phyloP scores from a whole-genome alignment of 2,329 filamentous ascomycete species.

The Fusarium sp. region DNA sequence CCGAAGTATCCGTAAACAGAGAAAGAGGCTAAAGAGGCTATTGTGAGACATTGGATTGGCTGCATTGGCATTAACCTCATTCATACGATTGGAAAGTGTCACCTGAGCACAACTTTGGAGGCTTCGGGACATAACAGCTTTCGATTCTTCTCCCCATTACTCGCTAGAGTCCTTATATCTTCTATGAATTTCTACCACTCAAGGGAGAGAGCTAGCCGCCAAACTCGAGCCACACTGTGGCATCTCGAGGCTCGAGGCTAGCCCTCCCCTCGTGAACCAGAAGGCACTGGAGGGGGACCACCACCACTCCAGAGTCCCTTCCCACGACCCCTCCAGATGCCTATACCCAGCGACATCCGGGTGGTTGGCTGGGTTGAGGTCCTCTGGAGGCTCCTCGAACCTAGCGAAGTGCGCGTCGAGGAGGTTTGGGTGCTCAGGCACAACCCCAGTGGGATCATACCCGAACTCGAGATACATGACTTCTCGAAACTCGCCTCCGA shows the following conservation, averaged over 20 bases:
- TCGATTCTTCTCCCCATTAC: not conserved
- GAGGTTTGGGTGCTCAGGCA: not conserved
- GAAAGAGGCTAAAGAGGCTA: not conserved
- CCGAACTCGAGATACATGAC: not conserved
- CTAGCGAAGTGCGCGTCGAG: not conserved
- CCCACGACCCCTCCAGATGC: not conserved
- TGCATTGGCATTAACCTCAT: conserved; percentile 7
- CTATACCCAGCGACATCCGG: not conserved
- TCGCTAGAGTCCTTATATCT: not conserved
- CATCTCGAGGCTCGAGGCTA: not conserved
- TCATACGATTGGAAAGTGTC: not conserved
- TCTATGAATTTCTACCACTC: not conserved
- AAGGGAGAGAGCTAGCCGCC: not conserved
- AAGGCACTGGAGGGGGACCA: not conserved
- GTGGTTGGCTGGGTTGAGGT: not conserved
- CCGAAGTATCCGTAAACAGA: not conserved
- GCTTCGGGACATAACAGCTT: not conserved
- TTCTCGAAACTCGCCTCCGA: not conserved
- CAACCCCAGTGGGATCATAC: not conserved
- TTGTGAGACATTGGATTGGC: conserved; percentile 4
- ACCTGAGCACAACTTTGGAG: not conserved
- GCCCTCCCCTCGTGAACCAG: not conserved
- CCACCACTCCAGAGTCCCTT: not conserved
- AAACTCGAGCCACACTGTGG: not conserved
- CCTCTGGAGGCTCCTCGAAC: not conserved